Evolutionary conservation across 352 stramenopile species (phyloP).

Genomic region (Plasmopara halstedii): DNA sequence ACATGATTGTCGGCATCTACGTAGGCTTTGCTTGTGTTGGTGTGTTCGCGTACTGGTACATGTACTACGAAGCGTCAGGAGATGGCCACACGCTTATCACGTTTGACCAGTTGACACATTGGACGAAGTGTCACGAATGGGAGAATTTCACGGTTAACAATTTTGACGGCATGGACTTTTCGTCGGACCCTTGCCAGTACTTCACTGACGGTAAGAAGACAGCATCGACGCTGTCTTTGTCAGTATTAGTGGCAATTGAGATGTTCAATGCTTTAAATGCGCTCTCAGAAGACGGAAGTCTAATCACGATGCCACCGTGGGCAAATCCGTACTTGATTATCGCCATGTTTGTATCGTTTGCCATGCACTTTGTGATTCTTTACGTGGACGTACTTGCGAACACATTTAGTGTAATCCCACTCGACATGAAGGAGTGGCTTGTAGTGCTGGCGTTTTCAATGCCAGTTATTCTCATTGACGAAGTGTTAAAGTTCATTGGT

Average conservation of each 20-base stretch:
- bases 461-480: slow-evolving; percentile 92
- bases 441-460: slow-evolving; percentile 89
- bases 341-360: slow-evolving; percentile 91
- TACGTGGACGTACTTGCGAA: slow-evolving; percentile 90
- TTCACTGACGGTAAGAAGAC: slow-evolving; percentile 90
- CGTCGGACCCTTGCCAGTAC: slow-evolving; percentile 87
- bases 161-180: slow-evolving; percentile 87
- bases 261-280: slow-evolving; percentile 96
- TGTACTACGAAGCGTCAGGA: slow-evolving; percentile 87
- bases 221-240: slow-evolving; percentile 90
- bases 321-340: slow-evolving; percentile 91
- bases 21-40: slow-evolving; percentile 88
- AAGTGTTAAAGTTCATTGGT: slow-evolving; percentile 91
- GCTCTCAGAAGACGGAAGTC: slow-evolving; percentile 86
- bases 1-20: slow-evolving; percentile 95
- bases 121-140: slow-evolving; percentile 88
- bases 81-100: slow-evolving; percentile 88
- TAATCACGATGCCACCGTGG: slow-evolving; percentile 91
- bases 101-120: slow-evolving; percentile 86
- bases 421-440: slow-evolving; percentile 90
- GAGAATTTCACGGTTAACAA: slow-evolving; percentile 89
- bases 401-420: slow-evolving; percentile 90
- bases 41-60: slow-evolving; percentile 93
- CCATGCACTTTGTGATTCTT: slow-evolving; percentile 91
- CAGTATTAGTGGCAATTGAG: slow-evolving; percentile 91